These are phyloP conservation scores for Saccharomyces hybrid DNA, from an alignment of 1,139 yeast species.

Conservation along the genomic window DNA sequence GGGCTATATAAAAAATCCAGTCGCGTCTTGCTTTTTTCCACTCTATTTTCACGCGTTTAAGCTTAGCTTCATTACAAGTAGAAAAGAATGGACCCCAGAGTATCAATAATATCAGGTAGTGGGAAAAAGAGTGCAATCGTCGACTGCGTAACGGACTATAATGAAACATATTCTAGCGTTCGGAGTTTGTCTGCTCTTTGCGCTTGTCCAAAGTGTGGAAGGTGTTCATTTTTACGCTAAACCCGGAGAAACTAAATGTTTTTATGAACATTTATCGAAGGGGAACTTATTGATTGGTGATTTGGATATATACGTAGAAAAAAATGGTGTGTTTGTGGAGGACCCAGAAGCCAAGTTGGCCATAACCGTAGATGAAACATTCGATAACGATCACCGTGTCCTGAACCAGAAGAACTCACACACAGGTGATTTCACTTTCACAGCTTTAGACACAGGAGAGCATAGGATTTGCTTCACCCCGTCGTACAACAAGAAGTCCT, in stretches of 20 bases:
- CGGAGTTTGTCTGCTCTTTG: background rate
- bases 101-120: background rate
- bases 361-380: slow-evolving; percentile 48
- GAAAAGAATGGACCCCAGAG: background rate
- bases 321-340: slow-evolving; percentile 33
- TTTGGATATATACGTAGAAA: slow-evolving; percentile 32
- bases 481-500: slow-evolving; percentile 37
- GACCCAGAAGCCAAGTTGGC: slow-evolving; percentile 34
- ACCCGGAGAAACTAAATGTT: slow-evolving; percentile 38
- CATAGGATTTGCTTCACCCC: slow-evolving; percentile 57
- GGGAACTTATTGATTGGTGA: slow-evolving; percentile 47
- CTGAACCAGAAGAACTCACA: slow-evolving; percentile 46
- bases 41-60: background rate
- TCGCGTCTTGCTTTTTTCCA: background rate
- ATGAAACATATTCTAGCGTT: background rate
- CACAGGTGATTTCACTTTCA: slow-evolving; percentile 52
- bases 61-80: background rate
- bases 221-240: slow-evolving; percentile 30
- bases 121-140: background rate
- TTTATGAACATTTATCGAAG: slow-evolving; percentile 45
- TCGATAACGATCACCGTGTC: slow-evolving; percentile 50
- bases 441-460: slow-evolving; percentile 54
- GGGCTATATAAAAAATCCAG: background rate
- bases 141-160: background rate
- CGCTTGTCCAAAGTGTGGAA: background rate